These are phyloP conservation scores for Cairneyella variabilis DNA, from an alignment of 495 filamentous ascomycete species.

Conservation along the genomic window DNA sequence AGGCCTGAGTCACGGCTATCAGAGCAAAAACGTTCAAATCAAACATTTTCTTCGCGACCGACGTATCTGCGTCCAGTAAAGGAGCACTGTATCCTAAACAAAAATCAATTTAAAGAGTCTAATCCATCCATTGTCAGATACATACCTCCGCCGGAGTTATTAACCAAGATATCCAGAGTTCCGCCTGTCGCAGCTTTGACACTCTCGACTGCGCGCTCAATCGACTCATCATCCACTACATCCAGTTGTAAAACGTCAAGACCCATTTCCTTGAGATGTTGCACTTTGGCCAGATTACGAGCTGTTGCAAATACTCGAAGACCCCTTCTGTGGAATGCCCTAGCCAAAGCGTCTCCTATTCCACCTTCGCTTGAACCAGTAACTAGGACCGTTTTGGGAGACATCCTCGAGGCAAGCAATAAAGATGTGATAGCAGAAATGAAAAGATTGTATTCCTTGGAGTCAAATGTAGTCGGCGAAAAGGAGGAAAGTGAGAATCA, in stretches of 20 bases:
- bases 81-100: neutral
- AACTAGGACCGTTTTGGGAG: too few relatives aligned
- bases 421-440: too few relatives aligned
- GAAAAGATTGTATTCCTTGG: too few relatives aligned
- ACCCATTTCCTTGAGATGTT: neutral
- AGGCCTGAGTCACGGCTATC: neutral
- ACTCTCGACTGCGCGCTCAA: neutral
- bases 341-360: constrained; percentile 22
- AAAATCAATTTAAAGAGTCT: too few relatives aligned
- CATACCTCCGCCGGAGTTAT: neutral
- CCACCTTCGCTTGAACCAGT: constrained; percentile 36
- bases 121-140: too few relatives aligned
- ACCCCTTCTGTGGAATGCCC: neutral
- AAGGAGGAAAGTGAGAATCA: too few relatives aligned
- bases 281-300: neutral
- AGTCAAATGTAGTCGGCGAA: too few relatives aligned
- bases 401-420: too few relatives aligned
- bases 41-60: neutral
- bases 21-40: neutral
- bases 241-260: neutral
- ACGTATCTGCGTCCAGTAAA: neutral
- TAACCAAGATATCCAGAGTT: neutral
- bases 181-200: neutral
- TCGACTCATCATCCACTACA: neutral
- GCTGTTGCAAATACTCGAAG: neutral